Evolutionary conservation across 2,329 filamentous ascomycete species (phyloP).

Genomic region (Podosphaera leucotricha): DNA sequence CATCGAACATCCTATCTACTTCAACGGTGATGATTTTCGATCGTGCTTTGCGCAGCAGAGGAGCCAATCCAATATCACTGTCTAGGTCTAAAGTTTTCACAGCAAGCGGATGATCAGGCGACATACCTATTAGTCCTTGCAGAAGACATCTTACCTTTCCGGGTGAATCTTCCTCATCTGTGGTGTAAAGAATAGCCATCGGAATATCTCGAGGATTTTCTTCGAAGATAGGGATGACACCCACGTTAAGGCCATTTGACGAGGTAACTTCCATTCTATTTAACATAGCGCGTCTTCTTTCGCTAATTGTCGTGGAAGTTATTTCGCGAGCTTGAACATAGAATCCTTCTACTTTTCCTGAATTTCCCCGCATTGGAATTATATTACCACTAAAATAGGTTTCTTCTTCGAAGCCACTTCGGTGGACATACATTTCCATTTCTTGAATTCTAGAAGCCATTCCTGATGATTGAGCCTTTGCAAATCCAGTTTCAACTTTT

Average conservation of each 20-base stretch:
- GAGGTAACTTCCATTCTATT: constrained; percentile 4
- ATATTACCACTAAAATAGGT: constrained; percentile 13
- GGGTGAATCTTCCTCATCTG: constrained; percentile 8
- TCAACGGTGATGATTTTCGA: constrained; percentile 6
- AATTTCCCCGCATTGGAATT: constrained; percentile 9
- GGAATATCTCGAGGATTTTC: constrained; percentile 10
- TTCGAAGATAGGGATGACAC: constrained; percentile 8
- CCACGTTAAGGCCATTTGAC: not conserved
- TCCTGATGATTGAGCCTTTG: constrained; percentile 6
- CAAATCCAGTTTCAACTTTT: constrained; percentile 6
- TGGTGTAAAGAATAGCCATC: constrained; percentile 11
- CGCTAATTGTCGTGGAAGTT: constrained; percentile 8
- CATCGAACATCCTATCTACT: constrained; percentile 9
- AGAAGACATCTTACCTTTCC: constrained; percentile 3
- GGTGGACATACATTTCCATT: constrained; percentile 9
- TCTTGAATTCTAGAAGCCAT: constrained; percentile 8
- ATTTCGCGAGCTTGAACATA: constrained; percentile 10
- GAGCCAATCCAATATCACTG: constrained; percentile 7
- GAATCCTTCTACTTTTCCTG: constrained; percentile 9
- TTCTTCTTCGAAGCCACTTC: constrained; percentile 10
- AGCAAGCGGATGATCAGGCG: constrained; percentile 7
- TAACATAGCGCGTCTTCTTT: constrained; percentile 9
- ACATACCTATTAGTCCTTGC: constrained; percentile 9
- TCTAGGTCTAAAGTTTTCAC: constrained; percentile 5
- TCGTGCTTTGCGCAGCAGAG: constrained; percentile 7